Conservation (phyloP, 2,329 filamentous ascomycete species). For the Colletotrichum australisinense region DNA sequence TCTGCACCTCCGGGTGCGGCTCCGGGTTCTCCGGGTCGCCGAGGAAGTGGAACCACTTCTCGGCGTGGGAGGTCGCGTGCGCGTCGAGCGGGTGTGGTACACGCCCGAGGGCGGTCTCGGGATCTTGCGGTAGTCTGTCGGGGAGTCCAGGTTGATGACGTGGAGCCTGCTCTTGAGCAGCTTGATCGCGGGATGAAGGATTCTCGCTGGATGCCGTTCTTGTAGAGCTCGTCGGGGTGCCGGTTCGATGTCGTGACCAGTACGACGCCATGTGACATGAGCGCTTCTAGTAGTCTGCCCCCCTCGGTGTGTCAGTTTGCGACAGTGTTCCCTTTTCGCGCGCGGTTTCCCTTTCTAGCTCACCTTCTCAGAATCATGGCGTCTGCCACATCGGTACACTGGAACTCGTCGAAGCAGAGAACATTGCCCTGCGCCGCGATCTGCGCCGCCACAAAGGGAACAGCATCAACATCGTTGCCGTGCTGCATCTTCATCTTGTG, state of each 20-base stretch:
- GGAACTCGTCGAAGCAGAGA: conserved; percentile 98
- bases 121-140: conserved; percentile 97
- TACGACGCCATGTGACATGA: conserved; percentile 98
- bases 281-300: conserved; percentile 78
- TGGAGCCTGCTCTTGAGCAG: conserved; percentile 86
- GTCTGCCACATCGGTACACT: conserved; percentile 97
- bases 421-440: conserved; percentile 88
- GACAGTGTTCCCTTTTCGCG: not conserved
- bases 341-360: conserved; percentile 21
- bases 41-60: conserved; percentile 96
- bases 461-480: conserved; percentile 88
- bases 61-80: conserved; percentile 81
- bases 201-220: conserved; percentile 95
- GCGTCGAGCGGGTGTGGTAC: conserved; percentile 88
- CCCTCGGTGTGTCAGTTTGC: not conserved
- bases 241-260: conserved; percentile 96
- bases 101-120: conserved; percentile 92
- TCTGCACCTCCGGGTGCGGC: conserved; percentile 82
- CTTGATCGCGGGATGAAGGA: conserved; percentile 94
- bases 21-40: conserved; percentile 82
- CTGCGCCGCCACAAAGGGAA: conserved; percentile 94
- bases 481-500: conserved; percentile 91
- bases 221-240: conserved; percentile 96
- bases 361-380: conserved; percentile 94
- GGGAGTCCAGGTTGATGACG: conserved; percentile 94